phyloP scores from a whole-genome alignment of 805 yeast species.

The Metschnikowia hibisci region DNA sequence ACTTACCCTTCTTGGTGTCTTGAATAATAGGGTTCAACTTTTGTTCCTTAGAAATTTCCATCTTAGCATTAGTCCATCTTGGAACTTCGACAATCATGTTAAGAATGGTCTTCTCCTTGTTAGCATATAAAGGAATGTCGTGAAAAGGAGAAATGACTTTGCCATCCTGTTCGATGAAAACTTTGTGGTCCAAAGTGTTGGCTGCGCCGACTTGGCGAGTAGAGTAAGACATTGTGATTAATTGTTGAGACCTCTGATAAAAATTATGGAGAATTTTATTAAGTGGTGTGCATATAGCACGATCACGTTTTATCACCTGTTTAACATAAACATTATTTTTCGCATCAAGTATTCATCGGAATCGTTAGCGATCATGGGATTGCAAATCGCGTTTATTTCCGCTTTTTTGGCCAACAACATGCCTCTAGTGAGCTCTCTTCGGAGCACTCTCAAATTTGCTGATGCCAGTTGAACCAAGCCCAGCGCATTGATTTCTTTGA shows the following conservation, averaged over 20 bases:
- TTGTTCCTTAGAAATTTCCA: constrained; percentile 61
- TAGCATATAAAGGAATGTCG: constrained; percentile 72
- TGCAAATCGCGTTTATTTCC: constrained; percentile 50
- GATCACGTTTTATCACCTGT: constrained; percentile 16
- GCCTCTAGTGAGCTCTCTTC: constrained; percentile 52
- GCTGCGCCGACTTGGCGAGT: constrained; percentile 95
- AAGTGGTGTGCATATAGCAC: constrained; percentile 12
- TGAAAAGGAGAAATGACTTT: constrained; percentile 95
- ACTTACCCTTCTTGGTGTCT: constrained; percentile 70
- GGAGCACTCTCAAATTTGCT: constrained; percentile 9
- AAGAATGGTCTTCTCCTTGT: constrained; percentile 53
- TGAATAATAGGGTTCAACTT: constrained; percentile 76
- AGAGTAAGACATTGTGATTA: constrained; percentile 61
- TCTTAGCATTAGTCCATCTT: constrained; percentile 78
- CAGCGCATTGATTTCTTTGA: constrained; percentile 4
- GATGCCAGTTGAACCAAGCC: neutral
- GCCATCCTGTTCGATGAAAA: constrained; percentile 88
- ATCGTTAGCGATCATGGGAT: constrained; percentile 6
- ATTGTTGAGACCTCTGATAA: neutral
- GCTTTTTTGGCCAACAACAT: constrained; percentile 49
- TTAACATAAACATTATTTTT: constrained; percentile 9
- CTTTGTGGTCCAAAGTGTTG: constrained; percentile 90
- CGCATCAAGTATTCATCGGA: constrained; percentile 14
- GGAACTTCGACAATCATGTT: constrained; percentile 46
- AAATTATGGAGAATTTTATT: constrained; percentile 12